Evolutionary conservation across 2,329 filamentous ascomycete species (phyloP).

Genomic region (Hypoxylon sp.): DNA sequence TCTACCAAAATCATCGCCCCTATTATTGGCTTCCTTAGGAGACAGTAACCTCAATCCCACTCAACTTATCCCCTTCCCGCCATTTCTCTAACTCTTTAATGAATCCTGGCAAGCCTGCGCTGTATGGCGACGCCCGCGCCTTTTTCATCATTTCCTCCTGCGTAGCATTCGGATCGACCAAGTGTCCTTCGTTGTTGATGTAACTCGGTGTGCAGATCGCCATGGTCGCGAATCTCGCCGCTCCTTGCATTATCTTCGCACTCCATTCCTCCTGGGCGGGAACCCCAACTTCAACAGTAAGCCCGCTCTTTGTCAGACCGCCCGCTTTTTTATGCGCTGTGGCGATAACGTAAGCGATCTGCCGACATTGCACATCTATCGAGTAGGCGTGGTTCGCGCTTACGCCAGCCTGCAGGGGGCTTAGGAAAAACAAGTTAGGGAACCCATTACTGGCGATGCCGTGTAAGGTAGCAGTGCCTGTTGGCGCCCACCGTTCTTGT

Average conservation of each 20-base stretch:
- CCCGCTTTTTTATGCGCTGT: constrained; percentile 53
- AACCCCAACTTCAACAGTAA: constrained; percentile 61
- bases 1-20: neutral
- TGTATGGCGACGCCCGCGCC: constrained; percentile 52
- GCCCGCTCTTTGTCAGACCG: constrained; percentile 34
- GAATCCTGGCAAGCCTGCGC: constrained; percentile 55
- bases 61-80: constrained; percentile 53
- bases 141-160: constrained; percentile 54
- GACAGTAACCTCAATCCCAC: constrained; percentile 42
- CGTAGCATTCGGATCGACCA: constrained; percentile 40
- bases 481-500: constrained; percentile 46
- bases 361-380: constrained; percentile 44
- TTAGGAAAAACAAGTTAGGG: constrained; percentile 69
- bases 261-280: constrained; percentile 66
- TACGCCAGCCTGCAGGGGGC: constrained; percentile 59
- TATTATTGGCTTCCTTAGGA: constrained; percentile 15
- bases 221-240: constrained; percentile 58
- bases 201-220: constrained; percentile 70
- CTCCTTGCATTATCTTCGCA: constrained; percentile 55
- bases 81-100: constrained; percentile 50
- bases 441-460: constrained; percentile 65
- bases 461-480: constrained; percentile 67
- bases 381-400: constrained; percentile 45
- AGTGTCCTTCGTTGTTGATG: constrained; percentile 63
- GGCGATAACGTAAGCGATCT: constrained; percentile 55